phyloP scores from a whole-genome alignment of 257 asterid species.

The Coffea canephora region DNA sequence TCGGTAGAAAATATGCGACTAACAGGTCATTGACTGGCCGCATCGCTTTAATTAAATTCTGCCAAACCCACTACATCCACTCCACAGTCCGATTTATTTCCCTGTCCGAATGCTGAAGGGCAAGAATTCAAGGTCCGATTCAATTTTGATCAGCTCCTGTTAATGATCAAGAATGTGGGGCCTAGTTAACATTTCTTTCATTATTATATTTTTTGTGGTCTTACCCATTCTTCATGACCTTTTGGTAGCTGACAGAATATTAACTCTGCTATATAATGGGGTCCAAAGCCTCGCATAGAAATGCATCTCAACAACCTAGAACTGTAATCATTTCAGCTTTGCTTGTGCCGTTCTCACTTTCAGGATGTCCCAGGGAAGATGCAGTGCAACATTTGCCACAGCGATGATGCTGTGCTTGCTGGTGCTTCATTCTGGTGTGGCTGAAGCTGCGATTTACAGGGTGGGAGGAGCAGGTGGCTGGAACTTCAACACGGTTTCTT shows the following conservation, averaged over 20 bases:
- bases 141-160: not conserved
- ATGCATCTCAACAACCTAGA: not conserved
- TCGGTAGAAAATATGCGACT: not conserved
- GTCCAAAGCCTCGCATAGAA: not conserved
- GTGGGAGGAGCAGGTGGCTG: slow-evolving; percentile 54
- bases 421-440: slow-evolving; percentile 21
- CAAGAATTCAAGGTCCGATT: not conserved
- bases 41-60: slow-evolving; percentile 64
- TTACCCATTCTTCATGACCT: not conserved
- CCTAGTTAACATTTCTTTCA: not conserved
- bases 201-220: not conserved
- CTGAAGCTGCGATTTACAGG: slow-evolving; percentile 31
- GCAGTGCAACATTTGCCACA: slow-evolving; percentile 34
- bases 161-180: not conserved
- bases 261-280: not conserved
- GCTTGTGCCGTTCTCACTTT: not conserved
- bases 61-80: not conserved
- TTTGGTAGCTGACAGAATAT: not conserved
- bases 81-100: not conserved
- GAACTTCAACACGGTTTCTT: slow-evolving; percentile 40
- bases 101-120: not conserved
- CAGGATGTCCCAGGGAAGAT: slow-evolving; percentile 41
- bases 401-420: slow-evolving; percentile 22
- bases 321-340: not conserved
- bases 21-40: slow-evolving; percentile 4